Conservation (phyloP, 371 early-diverging fungal genomes). For the Phascolomyces articulosus region DNA sequence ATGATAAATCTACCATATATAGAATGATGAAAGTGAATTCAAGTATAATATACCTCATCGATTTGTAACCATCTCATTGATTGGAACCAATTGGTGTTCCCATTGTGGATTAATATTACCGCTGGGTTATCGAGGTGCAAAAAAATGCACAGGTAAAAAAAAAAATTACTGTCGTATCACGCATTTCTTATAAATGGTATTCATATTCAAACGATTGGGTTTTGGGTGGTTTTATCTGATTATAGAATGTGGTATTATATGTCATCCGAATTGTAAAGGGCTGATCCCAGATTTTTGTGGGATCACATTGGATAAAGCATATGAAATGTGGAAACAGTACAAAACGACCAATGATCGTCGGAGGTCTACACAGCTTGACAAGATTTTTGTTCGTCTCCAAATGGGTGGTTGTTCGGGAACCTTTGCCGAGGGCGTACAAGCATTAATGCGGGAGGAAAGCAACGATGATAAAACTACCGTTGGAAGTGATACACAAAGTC, state of each 20-base stretch:
- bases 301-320: slow-evolving; percentile 83
- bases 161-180: too few species aligned
- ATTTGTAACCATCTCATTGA: slow-evolving; percentile 76
- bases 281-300: slow-evolving; percentile 96
- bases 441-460: background rate
- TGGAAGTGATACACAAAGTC: background rate
- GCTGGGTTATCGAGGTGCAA: slow-evolving; percentile 72
- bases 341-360: slow-evolving; percentile 55
- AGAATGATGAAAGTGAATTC: slow-evolving; percentile 64
- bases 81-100: slow-evolving; percentile 92
- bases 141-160: slow-evolving; percentile 57
- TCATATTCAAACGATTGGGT: too few species aligned
- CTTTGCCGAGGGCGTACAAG: background rate
- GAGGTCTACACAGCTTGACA: slow-evolving; percentile 14
- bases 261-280: slow-evolving; percentile 90
- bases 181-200: too few species aligned
- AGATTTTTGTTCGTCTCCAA: slow-evolving; percentile 21
- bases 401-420: slow-evolving; percentile 4
- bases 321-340: slow-evolving; percentile 78
- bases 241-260: slow-evolving; percentile 78
- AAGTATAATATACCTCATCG: slow-evolving; percentile 95
- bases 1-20: slow-evolving; percentile 32
- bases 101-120: slow-evolving; percentile 97
- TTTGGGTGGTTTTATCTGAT: background rate
- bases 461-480: background rate